A percentile compares a stretch with the other conserved stretches of the same genome.
phyloP scores from a whole-genome alignment of 2,329 filamentous ascomycete genomes.

The Chaetoscypha palmicola region DNA sequence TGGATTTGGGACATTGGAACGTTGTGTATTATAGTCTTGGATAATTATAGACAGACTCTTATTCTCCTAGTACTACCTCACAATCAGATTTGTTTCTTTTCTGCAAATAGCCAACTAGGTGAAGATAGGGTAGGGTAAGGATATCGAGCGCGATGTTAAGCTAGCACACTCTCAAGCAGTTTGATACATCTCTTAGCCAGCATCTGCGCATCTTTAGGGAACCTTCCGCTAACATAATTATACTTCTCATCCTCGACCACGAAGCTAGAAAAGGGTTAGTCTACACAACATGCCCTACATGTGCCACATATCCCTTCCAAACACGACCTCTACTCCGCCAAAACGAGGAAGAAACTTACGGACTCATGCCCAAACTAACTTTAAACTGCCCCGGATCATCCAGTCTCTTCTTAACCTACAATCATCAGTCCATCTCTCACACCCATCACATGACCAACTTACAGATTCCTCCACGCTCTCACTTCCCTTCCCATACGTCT shows the following conservation, averaged over 20 bases:
- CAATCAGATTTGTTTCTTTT: too few species aligned
- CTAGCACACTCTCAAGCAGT: constrained; percentile 31
- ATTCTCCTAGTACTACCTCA: too few species aligned
- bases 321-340: too few species aligned
- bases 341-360: constrained; percentile 37
- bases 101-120: too few species aligned
- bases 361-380: constrained; percentile 35
- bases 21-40: too few species aligned
- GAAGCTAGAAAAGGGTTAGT: constrained; percentile 35
- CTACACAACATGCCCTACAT: too few species aligned
- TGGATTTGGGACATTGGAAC: too few species aligned
- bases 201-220: constrained; percentile 38
- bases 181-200: constrained; percentile 38
- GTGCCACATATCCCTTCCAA: too few species aligned
- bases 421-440: too few species aligned
- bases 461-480: constrained; percentile 43
- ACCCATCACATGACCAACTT: constrained; percentile 16
- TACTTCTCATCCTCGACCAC: constrained; percentile 42
- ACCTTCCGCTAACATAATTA: constrained; percentile 44
- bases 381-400: constrained; percentile 40
- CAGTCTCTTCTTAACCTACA: constrained; percentile 39
- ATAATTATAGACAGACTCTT: too few species aligned
- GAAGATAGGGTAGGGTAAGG: too few species aligned
- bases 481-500: constrained; percentile 46
- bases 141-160: too few species aligned